Conservation (phyloP, 2,329 filamentous ascomycete genomes). For the Ceratocystis alfenasii region DNA sequence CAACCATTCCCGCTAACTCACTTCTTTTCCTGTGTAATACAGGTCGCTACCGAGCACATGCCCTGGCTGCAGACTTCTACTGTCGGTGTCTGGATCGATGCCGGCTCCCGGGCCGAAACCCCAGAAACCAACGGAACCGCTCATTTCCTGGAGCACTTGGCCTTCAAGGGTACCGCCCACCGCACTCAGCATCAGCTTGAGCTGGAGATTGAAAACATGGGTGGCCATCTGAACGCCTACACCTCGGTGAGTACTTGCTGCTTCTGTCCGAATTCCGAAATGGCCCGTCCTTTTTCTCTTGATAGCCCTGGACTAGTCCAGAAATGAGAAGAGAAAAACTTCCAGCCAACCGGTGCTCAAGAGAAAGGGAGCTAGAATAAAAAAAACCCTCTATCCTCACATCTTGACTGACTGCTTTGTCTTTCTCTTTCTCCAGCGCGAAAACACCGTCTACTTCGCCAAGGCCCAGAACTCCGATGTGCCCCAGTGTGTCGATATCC, state of each 20-base stretch:
- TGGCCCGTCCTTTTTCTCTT: background rate
- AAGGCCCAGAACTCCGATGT: constrained; percentile 98
- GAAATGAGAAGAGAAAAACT: background rate
- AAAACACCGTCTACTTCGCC: constrained; percentile 99
- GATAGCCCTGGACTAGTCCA: background rate
- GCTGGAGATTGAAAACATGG: constrained; percentile 99
- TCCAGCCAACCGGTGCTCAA: background rate
- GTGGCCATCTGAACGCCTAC: constrained; percentile 97
- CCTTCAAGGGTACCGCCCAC: constrained; percentile 97
- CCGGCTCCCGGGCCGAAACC: constrained; percentile 94
- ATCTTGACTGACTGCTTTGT: constrained; percentile 15
- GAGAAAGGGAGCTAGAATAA: background rate
- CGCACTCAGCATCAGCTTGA: constrained; percentile 94
- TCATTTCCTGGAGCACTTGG: constrained; percentile 98
- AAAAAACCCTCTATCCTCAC: constrained; percentile 4
- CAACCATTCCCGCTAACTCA: constrained; percentile 10
- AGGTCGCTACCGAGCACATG: constrained; percentile 97
- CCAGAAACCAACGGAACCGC: constrained; percentile 98
- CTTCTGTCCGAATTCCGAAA: constrained; percentile 16
- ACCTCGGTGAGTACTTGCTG: constrained; percentile 64
- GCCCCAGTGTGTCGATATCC: constrained; percentile 91
- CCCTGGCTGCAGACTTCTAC: constrained; percentile 97
- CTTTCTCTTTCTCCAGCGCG: constrained; percentile 48
- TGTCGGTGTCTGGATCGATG: constrained; percentile 98
- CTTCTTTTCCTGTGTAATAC: constrained; percentile 21